Conservation (phyloP, 2,329 filamentous ascomycete genomes). For the Myriangium duriaei region DNA sequence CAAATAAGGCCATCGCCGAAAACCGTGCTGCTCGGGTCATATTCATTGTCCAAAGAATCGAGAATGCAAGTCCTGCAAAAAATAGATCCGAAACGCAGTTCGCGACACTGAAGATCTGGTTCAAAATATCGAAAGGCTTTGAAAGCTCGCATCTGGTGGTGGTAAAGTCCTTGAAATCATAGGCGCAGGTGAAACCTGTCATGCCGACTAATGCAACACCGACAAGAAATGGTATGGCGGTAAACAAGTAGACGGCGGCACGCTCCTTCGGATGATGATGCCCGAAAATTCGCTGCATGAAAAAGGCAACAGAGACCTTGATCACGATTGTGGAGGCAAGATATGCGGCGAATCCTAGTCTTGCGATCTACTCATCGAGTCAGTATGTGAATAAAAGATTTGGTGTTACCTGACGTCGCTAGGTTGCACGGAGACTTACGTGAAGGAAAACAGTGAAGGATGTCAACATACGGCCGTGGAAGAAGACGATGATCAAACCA, state of each 20-base stretch:
- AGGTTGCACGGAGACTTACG: neutral
- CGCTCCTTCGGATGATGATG: slow-evolving; percentile 7
- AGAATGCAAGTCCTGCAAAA: slow-evolving; percentile 5
- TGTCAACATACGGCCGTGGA: neutral
- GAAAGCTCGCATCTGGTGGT: neutral
- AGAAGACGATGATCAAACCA: neutral
- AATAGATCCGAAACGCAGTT: slow-evolving; percentile 6
- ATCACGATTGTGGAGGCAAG: slow-evolving; percentile 28
- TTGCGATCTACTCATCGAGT: slow-evolving; percentile 2
- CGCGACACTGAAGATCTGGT: slow-evolving; percentile 2
- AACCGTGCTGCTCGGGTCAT: slow-evolving; percentile 6
- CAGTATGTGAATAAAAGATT: neutral
- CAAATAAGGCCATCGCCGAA: slow-evolving; percentile 2
- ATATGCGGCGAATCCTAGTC: slow-evolving; percentile 25
- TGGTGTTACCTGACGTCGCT: too few species aligned
- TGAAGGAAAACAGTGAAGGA: neutral
- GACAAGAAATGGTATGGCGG: slow-evolving; percentile 4
- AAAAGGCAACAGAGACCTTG: slow-evolving; percentile 34
- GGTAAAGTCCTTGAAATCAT: neutral
- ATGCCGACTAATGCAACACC: slow-evolving; percentile 3
- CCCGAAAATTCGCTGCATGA: slow-evolving; percentile 32
- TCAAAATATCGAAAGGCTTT: slow-evolving; percentile 2
- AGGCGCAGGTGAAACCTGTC: slow-evolving; percentile 6
- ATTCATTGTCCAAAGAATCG: slow-evolving; percentile 8
- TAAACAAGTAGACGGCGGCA: slow-evolving; percentile 4